Conservation (phyloP, 2,329 filamentous ascomycete genomes). For the Fonsecaea monophora region DNA sequence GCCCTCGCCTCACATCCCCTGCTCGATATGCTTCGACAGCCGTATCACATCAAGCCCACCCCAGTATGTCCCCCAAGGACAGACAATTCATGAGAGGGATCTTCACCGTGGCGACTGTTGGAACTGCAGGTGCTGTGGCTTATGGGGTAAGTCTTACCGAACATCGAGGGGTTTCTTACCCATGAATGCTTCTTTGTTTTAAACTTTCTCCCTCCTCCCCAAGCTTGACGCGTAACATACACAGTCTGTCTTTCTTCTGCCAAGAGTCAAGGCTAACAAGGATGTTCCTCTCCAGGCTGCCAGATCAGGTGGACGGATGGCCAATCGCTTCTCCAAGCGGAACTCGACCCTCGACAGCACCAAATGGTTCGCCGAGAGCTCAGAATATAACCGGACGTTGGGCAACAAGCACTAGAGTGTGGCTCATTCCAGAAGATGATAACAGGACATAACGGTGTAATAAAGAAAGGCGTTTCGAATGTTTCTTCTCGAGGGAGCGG, state of each 20-base stretch:
- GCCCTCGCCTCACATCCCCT: slow-evolving; percentile 30
- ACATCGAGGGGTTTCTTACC: not conserved
- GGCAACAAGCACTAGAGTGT: slow-evolving; percentile 11
- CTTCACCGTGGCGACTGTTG: slow-evolving; percentile 27
- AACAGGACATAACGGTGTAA: not conserved
- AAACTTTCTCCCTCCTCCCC: not conserved
- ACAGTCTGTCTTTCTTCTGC: not conserved
- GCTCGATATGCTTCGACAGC: slow-evolving; percentile 30
- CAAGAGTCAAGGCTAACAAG: slow-evolving; percentile 13
- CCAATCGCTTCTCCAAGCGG: slow-evolving; percentile 29
- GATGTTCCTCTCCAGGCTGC: slow-evolving; percentile 25
- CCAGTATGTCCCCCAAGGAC: slow-evolving; percentile 19
- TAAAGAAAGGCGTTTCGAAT: not conserved
- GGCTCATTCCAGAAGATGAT: not conserved
- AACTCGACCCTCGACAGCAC: slow-evolving; percentile 31
- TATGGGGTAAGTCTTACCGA: slow-evolving; percentile 35
- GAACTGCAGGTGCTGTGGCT: slow-evolving; percentile 25
- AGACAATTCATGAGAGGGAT: slow-evolving; percentile 28
- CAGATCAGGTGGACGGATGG: slow-evolving; percentile 30
- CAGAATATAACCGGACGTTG: slow-evolving; percentile 24
- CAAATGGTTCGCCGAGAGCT: slow-evolving; percentile 36
- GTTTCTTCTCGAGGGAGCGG: not conserved
- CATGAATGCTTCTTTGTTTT: not conserved
- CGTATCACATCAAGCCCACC: not conserved
- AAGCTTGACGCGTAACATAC: too few relatives aligned